Conservation (phyloP, 257 asterid genomes). For the Nicotiana tomentosiformis region DNA sequence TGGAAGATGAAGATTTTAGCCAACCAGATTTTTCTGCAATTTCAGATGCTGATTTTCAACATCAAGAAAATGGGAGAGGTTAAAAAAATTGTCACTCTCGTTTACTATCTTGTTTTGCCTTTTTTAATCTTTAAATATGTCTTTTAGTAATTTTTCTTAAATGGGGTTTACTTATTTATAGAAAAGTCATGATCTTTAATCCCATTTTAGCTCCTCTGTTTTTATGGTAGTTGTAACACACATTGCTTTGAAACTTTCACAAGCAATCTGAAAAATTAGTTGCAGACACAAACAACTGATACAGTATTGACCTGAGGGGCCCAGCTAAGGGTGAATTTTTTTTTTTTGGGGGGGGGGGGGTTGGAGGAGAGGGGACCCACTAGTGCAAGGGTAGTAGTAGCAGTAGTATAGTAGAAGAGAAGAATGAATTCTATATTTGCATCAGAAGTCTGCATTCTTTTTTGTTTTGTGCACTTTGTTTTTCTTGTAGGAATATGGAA, state of each 20-base stretch:
- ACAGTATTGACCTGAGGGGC: not conserved
- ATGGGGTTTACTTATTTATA: not conserved
- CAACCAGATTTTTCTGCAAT: conserved; percentile 14
- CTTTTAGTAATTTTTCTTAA: not conserved
- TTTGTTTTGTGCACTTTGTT: not conserved
- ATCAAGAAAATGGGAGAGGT: not conserved
- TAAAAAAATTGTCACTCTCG: not conserved
- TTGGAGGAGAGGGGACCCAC: not conserved
- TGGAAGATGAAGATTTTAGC: conserved; percentile 25
- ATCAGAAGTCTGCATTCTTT: not conserved
- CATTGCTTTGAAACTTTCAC: conserved; percentile 10
- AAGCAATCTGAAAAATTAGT: conserved; percentile 9
- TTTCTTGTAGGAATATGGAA: not conserved
- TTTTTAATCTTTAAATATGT: not conserved
- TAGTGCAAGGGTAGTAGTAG: not conserved
- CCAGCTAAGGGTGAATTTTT: not conserved
- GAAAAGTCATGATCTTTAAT: not conserved
- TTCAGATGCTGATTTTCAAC: conserved; percentile 13
- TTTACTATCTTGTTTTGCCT: not conserved
- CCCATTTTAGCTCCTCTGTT: conserved; percentile 7
- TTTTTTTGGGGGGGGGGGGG: no score
- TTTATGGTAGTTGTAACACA: conserved; percentile 7
- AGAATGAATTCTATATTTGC: conserved; percentile 6
- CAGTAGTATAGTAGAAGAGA: conserved; percentile 4
- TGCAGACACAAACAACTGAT: conserved; percentile 15